Conservation (phyloP, 1,284 basidiomycete species). For the Xanthoconium separans region DNA sequence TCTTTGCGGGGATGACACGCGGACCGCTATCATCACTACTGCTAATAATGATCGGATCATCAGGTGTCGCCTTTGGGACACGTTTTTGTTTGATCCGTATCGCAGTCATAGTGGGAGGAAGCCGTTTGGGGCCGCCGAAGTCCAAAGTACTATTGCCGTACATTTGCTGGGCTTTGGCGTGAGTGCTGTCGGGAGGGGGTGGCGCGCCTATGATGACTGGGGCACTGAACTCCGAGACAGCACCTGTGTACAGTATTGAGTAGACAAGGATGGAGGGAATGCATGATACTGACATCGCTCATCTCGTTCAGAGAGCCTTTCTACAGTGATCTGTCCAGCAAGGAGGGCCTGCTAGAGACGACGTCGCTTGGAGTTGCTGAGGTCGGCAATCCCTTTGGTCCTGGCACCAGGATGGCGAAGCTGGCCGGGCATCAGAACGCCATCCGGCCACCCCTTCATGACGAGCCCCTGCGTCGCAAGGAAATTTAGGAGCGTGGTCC, state of each 20-base stretch:
- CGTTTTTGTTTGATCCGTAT: no score
- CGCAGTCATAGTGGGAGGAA: no score
- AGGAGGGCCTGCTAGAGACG: background rate
- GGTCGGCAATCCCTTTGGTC: conserved; percentile 6
- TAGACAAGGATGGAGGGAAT: no score
- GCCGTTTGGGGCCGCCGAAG: no score
- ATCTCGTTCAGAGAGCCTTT: background rate
- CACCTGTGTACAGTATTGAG: no score
- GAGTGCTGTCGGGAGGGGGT: no score
- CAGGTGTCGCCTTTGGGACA: no score
- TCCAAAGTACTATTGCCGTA: no score
- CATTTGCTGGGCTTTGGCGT: no score
- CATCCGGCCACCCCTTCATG: conserved; percentile 1
- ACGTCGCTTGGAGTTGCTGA: background rate
- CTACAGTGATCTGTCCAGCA: background rate
- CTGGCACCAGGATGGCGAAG: background rate
- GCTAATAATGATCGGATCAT: no score
- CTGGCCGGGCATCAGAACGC: conserved; percentile 4
- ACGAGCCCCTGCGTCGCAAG: conserved; percentile 3
- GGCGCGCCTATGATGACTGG: no score
- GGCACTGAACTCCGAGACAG: no score
- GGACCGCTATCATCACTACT: background rate
- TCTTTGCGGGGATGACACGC: background rate
- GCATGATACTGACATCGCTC: background rate
- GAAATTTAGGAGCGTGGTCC: background rate